Percentiles rank a stretch among this genome's conserved stretches.
Evolutionary conservation across 805 yeast species (phyloP).

Genomic region (Suhomyces sp.): DNA sequence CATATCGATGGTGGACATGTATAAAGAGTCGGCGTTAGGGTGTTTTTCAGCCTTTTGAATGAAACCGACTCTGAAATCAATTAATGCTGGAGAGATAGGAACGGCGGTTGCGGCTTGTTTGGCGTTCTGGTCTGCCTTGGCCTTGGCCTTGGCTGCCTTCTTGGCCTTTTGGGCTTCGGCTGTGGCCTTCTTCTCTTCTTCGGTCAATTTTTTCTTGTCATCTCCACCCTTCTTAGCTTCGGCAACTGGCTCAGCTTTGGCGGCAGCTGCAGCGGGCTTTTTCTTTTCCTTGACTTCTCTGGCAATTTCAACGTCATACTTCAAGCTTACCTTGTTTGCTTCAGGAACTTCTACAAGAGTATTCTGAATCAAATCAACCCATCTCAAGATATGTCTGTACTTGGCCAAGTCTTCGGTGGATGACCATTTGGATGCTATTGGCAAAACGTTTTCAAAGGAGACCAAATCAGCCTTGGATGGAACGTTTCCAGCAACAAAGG

Average conservation of each 20-base stretch:
- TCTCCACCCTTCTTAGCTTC: conserved; percentile 12
- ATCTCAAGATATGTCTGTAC: conserved; percentile 84
- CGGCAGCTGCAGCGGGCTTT: conserved; percentile 38
- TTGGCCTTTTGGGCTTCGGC: conserved; percentile 64
- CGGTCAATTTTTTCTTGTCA: conserved; percentile 26
- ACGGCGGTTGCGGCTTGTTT: conserved; percentile 51
- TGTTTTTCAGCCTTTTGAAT: conserved; percentile 95
- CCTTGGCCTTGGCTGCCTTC: conserved; percentile 60
- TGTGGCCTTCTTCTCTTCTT: conserved; percentile 42
- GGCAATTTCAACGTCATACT: conserved; percentile 63
- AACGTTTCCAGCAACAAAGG: conserved; percentile 66
- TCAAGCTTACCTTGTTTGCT: conserved; percentile 53
- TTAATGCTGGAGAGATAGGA: conserved; percentile 76
- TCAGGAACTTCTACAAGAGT: conserved; percentile 53
- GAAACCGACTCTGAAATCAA: conserved; percentile 94
- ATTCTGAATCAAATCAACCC: conserved; percentile 87
- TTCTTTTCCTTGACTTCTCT: conserved; percentile 70
- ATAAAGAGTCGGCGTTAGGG: conserved; percentile 96
- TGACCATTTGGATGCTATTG: conserved; percentile 56
- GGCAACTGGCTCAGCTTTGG: conserved; percentile 36
- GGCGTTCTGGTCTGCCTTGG: conserved; percentile 49
- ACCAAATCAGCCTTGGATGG: conserved; percentile 71
- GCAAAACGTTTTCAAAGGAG: conserved; percentile 64
- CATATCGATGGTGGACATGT: conserved; percentile 93
- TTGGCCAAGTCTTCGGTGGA: conserved; percentile 53